Base-by-base conservation (phyloP, 1,284 basidiomycete genomes). In the Malassezia restricta region DNA sequence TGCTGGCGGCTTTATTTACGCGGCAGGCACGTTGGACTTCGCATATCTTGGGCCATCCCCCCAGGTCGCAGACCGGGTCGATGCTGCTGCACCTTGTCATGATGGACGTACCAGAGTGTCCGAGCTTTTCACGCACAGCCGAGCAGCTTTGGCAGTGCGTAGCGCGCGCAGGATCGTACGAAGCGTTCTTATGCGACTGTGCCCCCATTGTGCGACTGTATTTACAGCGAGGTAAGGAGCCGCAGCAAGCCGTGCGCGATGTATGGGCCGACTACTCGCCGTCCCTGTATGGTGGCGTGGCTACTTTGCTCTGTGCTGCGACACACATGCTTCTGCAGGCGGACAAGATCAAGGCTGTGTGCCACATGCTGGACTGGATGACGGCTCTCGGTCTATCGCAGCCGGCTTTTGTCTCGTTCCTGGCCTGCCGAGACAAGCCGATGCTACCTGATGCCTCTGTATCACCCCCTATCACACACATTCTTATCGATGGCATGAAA, bases 281-380 rank as follows among this genome's bases (percentile, higher is more conserved):
- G 37, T 40, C 54, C 32, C 51, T 57, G 5, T 55, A 48, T 38
- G 57, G 56, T 7, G 61, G 56, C 0, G 55, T 59, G 40, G 64
- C 64, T 2, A 51, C 51, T 4, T 46, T 58, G 5, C 40, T 66
- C 8, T 49, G 58, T 45, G 39, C 47, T 24, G 52, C 62, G 47
- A 51, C 56, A 3, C 62, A 60, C 3, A 39, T 66, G 0, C 41
- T 64, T 32, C 47, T 64, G 35, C 56, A 61, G 5, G 15, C 58
- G 6, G 56, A 54, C 30, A 8, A 30, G 51, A 32, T 38, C 3
- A 56, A 63, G 27, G 38, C 53, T 14, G 39, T 65, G n/a, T 38
- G 45, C 6, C 53, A 61, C n/a, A 51, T 61, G 9, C 47, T 66
- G 9, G 33, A 33, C 5, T 53, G 50, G 55, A 46, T 52, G 12